Evolutionary conservation across 352 stramenopile species (phyloP), one percentile per base, ranked within the genome.

Genomic region (Phytophthora melonis): DNA sequence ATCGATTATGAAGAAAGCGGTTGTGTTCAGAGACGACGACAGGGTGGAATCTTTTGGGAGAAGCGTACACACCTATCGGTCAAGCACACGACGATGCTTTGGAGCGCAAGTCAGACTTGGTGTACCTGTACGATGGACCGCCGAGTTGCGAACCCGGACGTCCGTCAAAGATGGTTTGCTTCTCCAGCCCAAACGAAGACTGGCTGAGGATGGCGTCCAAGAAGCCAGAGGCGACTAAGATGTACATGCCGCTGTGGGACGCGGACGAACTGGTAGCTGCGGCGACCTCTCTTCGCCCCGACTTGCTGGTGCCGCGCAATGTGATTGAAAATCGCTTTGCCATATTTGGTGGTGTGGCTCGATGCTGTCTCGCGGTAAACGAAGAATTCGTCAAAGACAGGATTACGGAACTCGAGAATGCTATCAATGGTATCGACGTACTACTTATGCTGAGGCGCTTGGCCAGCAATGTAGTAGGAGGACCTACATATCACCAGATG

Each of bases 201-300:
- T 63, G 39, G 57, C 19, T 63, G 9, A 19, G 5, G 2, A 45
- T 16, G 14, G 21, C 25, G 9, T 21, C n/a, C 5, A 53, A 54
- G 41, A 9, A 23, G 9, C 13, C 30, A 21, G 5, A 9, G 21
- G 34, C 30, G 11, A 21, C 27, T 5, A 32, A 32, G 27, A 3
- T 66, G 18, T 66, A 66, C 13, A 66, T 66, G 59, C 59, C 59
- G n/a, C 9, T 43, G 59, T 66, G 59, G 59, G 14, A 58, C 50
- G 27, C 39, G 59, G 11, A 58, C 2, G 59, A 66, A 25, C n/a
- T 66, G 21, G 60, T 2, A 3, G 21, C 5, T 13, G 36, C 7
- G 34, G 21, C 1, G 13, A 10, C n/a, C 27, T 32, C 27, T 32
- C 11, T 52, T 4, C 13, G 27, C 5, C 27, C 27, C 27, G 27